Percentiles rank a stretch among this genome's conserved stretches.
These are phyloP conservation scores for Trametes hirsuta DNA, from an alignment of 1,284 basidiomycete species.

Conservation along the genomic window DNA sequence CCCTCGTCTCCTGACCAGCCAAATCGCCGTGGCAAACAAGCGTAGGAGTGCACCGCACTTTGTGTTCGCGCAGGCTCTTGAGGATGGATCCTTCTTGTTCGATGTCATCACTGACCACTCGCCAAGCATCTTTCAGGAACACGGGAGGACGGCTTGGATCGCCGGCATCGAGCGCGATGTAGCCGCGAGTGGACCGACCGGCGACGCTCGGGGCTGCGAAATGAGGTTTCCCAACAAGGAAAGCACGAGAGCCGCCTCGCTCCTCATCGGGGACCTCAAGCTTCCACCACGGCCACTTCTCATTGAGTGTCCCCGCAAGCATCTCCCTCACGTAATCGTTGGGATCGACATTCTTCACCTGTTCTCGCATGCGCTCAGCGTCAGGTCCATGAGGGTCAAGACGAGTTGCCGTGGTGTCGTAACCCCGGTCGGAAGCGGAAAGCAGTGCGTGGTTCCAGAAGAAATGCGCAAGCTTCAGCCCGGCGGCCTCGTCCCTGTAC, in stretches of 20 bases:
- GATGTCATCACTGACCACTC: not conserved
- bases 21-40: slow-evolving; percentile 6
- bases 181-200: not conserved
- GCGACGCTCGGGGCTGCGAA: not conserved
- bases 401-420: slow-evolving; percentile 11
- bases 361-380: not conserved
- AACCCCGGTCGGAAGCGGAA: slow-evolving; percentile 1
- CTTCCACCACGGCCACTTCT: slow-evolving; percentile 12
- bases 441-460: slow-evolving; percentile 12
- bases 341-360: not conserved
- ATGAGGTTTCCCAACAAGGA: slow-evolving; percentile 5
- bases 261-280: not conserved
- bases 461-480: slow-evolving; percentile 14
- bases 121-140: not conserved
- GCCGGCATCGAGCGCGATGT: not conserved
- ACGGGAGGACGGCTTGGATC: not conserved
- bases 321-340: not conserved
- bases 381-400: not conserved
- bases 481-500: too few relatives aligned
- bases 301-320: not conserved
- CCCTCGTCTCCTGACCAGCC: not conserved
- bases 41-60: not conserved
- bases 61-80: not conserved
- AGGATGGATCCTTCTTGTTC: not conserved
- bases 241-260: not conserved